Base-by-base conservation (phyloP, 176 grass and related monocot genomes). In the Carex pumila region DNA sequence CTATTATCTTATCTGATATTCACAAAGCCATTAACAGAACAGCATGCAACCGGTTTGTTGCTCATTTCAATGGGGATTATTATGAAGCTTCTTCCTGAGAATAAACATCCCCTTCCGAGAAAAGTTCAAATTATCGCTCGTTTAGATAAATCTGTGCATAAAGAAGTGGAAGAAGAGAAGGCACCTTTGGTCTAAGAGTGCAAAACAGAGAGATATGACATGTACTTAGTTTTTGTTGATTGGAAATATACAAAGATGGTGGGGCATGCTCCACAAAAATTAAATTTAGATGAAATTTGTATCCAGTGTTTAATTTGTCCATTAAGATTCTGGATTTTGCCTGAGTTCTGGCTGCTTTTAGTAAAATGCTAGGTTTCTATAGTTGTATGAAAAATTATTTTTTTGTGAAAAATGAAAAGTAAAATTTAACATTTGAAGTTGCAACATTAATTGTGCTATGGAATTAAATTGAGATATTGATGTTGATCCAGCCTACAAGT, bases 1-100 rank as follows among this genome's bases (percentile, higher is more conserved):
- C 89, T 95, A 43, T 85, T 95, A 73, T 98, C 95, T 4, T 98
- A 90, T 87, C 41, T 98, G 79, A 93, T 98, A 82, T 98, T 98
- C 86, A 98, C 95, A 55, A 98, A 98, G 80, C 95, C 92, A 6
- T 75, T 95, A 81, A 95, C 91, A 21, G 92, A 95, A 87, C 91
- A 95, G 83, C 95, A 98, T 43, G 85, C 74, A 77, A 90, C 85
- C 1, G 92, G 92, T 47, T 88, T 98, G 7, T 84, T 98, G 47
- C 88, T 98, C 7, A 95, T 95, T 13, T 19, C 80, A 52, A 98
- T 98, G 95, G 95, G 91, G n/a, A 91, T 98, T 66, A 58, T 89
- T 61, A 65, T 94, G 77, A 98, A 89, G 85, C 91, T 98, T 76
- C 87, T 95, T 80, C 92, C 91, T 0, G 91, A 93, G 72, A 84